Evolutionary conservation across 2,329 filamentous ascomycete species (phyloP), one percentile per base, ranked within the genome.

Genomic region (Cordyceps cateniannulata): DNA sequence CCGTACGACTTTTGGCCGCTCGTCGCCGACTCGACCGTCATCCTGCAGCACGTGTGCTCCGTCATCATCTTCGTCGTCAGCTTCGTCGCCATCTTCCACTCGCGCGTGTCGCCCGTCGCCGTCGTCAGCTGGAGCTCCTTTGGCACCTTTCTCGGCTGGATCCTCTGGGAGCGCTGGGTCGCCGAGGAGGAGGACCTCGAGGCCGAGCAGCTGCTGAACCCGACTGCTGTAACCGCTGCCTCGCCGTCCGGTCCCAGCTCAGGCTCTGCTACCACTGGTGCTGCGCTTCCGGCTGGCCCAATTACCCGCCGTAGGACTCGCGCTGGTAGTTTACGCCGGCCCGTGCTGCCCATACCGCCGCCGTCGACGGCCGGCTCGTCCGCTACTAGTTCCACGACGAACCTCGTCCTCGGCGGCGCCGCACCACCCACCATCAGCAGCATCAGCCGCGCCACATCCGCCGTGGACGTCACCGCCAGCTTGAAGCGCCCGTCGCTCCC

Each of bases 1-100:
- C 93, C 93, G 0, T 99, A 99, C 74, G 93, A 98, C 70, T 99
- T 99, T 75, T 99, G 95, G 93, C 91, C 93, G 9, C 81, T 99
- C 38, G 92, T 98, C 55, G 90, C 91, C 61, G 93, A 98, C 73
- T 93, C 91, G 16, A 97, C 93, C 3, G 91, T 98, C 62, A 97
- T 99, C 66, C 90, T 98, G 20, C 95, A 99, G 73, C 95, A 99
- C 73, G 89, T 98, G 53, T 96, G 91, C 73, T 96, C 91, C 8
- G 93, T 98, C 63, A 89, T 90, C 59, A 93, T 99, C 61, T 99
- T 98, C 71, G 84, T 96, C 63, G 93, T 93, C 65, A 96, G 90
- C 74, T 99, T 99, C 71, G 87, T 93, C 18, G 91, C 87, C 58
- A 99, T 99, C 63, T 90, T 90, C 66, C 86, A 93, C 67, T 87